Base-by-base conservation (phyloP, 208 protist species). In the Trypanosoma lewisi region DNA sequence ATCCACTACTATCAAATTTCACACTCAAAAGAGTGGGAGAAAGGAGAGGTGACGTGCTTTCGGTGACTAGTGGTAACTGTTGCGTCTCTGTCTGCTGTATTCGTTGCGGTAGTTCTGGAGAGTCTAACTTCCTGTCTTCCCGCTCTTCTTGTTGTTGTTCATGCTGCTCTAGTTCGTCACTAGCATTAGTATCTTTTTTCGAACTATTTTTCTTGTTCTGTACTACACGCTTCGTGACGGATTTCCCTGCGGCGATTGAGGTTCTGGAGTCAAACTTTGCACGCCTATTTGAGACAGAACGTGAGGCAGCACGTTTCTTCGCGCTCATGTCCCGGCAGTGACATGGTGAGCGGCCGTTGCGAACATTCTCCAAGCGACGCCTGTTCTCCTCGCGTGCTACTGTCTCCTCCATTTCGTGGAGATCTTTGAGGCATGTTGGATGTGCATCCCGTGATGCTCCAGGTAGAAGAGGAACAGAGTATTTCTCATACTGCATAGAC, bases 401-500 rank as follows among this genome's bases (percentile, higher is more conserved):
- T 2, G 71, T 67, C 17, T 72, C 61, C 37, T 91, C 82, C n/a
- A 94, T 67, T 70, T 88, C 83, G 58, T 87, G 67, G 44, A 84
- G 84, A 33, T 73, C 67, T 17, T 23, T 58, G 27, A 73, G 31
- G 27, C 31, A 56, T 0, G 19, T 59, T 9, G 57, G 50, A 0
- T 52, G 39, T 3, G 8, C 16, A 30, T 49, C 30, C 55, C 52
- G 36, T 62, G 67, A 23, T 23, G 80, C 19, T 47, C 45, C 36
- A 34, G 19, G 42, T 71, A 67, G 8, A 74, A 36, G 34, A 33
- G 58, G 33, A 0, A 25, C 25, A 39, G 79, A 36, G 44, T 67
- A 66, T 55, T 82, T 85, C 70, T 89, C 80, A 63, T 84, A 89
- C 61, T 94, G 80, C 23, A 83, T 78, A 11, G 78, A 77, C 1